These are phyloP conservation scores for Cercospora janseana DNA, from an alignment of 2,329 filamentous ascomycete species.

Conservation along the genomic window DNA sequence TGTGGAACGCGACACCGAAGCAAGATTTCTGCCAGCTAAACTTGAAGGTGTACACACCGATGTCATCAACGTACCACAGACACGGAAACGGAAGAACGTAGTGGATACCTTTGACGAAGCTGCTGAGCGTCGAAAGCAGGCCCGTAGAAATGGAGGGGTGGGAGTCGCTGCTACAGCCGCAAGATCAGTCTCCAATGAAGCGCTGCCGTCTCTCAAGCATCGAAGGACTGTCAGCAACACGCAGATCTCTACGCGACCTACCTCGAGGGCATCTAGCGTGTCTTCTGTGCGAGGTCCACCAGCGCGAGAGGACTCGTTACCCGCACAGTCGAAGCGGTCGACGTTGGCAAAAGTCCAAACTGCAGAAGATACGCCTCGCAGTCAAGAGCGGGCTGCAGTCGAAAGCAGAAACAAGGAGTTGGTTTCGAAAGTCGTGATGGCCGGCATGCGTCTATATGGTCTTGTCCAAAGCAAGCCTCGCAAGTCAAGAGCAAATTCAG, in stretches of 20 bases:
- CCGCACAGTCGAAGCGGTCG: conserved; percentile 29
- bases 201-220: conserved; percentile 33
- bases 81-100: conserved; percentile 44
- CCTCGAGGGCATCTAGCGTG: conserved; percentile 36
- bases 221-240: conserved; percentile 33
- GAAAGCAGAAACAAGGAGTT: conserved; percentile 49
- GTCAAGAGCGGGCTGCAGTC: conserved; percentile 14
- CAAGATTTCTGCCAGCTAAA: conserved; percentile 27
- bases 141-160: conserved; percentile 44
- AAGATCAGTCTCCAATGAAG: conserved; percentile 33
- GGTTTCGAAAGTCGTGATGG: conserved; percentile 52
- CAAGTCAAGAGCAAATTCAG: conserved; percentile 31
- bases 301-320: conserved; percentile 23
- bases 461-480: conserved; percentile 44
- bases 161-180: conserved; percentile 43
- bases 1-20: conserved; percentile 19
- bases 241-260: conserved; percentile 27
- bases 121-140: conserved; percentile 43
- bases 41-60: conserved; percentile 9
- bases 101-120: conserved; percentile 50
- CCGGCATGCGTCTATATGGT: conserved; percentile 54
- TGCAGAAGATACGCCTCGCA: conserved; percentile 13
- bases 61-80: conserved; percentile 29
- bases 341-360: conserved; percentile 31
- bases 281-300: conserved; percentile 26